Evolutionary conservation across 495 filamentous ascomycete species (phyloP).

Genomic region (Hyphodiscus hymeniophilus): DNA sequence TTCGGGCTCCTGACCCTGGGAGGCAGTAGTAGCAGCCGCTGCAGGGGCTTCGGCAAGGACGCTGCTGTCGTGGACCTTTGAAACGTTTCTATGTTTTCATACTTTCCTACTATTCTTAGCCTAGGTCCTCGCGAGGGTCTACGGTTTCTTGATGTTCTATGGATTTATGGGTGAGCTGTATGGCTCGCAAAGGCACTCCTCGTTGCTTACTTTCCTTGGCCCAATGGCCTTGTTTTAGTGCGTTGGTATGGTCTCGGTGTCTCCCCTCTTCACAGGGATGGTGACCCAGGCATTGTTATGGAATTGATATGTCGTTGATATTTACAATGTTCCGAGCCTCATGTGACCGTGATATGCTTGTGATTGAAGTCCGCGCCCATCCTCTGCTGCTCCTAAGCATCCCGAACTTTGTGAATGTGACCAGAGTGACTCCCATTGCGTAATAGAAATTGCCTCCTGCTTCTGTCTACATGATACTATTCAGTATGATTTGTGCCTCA

Average conservation of each 20-base stretch:
- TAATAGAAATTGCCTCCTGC: no score
- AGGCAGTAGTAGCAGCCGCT: conserved; percentile 17
- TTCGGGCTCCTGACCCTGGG: conserved; percentile 18
- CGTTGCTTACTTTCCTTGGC: conserved; percentile 3
- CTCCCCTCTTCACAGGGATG: conserved; percentile 24
- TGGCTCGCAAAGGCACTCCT: conserved; percentile 1
- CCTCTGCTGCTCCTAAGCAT: neutral
- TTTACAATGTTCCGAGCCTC: neutral
- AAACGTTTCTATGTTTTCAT: conserved; percentile 16
- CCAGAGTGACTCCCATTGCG: no score
- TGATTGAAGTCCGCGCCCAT: neutral
- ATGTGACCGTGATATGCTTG: neutral
- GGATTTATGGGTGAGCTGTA: conserved; percentile 1
- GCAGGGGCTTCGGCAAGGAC: conserved; percentile 23
- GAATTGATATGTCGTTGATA: neutral
- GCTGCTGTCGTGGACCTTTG: conserved; percentile 18
- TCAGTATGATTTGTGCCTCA: no score
- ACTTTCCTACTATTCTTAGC: conserved; percentile 1
- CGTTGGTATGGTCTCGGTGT: conserved; percentile 20
- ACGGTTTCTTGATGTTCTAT: neutral
- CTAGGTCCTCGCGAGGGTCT: neutral
- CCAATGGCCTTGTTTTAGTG: neutral
- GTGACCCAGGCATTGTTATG: conserved; percentile 22
- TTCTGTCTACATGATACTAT: no score
- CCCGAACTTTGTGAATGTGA: neutral